Percentiles rank a stretch among this genome's conserved stretches.
Conservation (phyloP, 345 rosid species). For the Euphorbia lathyris region DNA sequence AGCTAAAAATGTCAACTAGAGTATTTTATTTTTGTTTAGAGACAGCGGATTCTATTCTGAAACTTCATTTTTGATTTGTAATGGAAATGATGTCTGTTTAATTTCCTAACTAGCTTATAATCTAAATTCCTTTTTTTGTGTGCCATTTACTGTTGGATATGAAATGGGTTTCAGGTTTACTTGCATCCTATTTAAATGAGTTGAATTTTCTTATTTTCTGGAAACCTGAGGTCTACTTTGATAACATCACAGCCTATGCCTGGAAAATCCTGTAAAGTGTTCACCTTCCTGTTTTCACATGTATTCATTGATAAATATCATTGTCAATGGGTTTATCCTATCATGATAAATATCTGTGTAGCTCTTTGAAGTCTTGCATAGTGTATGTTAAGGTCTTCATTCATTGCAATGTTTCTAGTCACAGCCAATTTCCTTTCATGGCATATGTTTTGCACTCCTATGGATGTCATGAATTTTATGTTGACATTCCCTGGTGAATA, state of each 20-base stretch:
- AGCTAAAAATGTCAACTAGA: constrained; percentile 15
- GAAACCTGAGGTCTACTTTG: not conserved
- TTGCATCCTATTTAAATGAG: not conserved
- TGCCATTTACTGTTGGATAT: not conserved
- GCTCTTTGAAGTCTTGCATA: too few species aligned
- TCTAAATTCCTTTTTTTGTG: not conserved
- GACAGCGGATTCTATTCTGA: not conserved
- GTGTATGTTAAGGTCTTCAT: too few species aligned
- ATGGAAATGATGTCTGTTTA: not conserved
- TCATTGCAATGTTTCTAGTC: too few species aligned
- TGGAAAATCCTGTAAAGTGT: not conserved
- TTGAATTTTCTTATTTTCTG: not conserved
- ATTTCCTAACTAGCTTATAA: not conserved
- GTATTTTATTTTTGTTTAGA: constrained; percentile 8
- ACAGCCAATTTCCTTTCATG: too few species aligned
- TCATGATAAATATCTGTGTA: too few species aligned
- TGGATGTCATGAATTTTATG: too few species aligned
- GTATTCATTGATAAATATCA: too few species aligned
- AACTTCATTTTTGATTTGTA: constrained; percentile 17
- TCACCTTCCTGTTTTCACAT: too few species aligned
- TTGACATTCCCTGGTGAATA: too few species aligned
- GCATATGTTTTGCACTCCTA: too few species aligned
- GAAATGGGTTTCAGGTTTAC: not conserved
- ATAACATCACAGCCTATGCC: not conserved
- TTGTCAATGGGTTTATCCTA: too few species aligned